Conservation (phyloP, 257 asterid genomes). For the Solanum rostratum region DNA sequence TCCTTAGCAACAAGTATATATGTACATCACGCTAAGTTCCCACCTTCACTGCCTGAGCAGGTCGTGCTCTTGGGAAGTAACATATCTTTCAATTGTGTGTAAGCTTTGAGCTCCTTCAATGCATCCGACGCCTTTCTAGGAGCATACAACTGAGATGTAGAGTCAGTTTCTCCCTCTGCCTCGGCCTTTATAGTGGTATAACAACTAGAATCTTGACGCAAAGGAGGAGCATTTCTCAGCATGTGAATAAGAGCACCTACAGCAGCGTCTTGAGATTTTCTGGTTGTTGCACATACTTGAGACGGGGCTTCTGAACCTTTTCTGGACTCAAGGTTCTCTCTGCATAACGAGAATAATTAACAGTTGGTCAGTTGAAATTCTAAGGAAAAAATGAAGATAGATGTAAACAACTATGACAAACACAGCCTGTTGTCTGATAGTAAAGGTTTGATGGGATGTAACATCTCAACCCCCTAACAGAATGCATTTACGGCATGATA, state of each 20-base stretch:
- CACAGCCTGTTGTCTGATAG: background rate
- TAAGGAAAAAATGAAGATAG: background rate
- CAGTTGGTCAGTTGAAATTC: background rate
- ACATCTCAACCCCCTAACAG: background rate
- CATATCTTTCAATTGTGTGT: slow-evolving; percentile 54
- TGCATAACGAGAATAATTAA: slow-evolving; percentile 11
- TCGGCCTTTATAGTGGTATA: slow-evolving; percentile 23
- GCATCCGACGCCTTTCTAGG: slow-evolving; percentile 78
- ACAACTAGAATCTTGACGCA: slow-evolving; percentile 56
- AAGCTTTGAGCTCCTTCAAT: slow-evolving; percentile 72
- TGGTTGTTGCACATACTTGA: slow-evolving; percentile 26
- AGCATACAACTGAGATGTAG: slow-evolving; percentile 41
- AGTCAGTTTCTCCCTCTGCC: slow-evolving; percentile 31
- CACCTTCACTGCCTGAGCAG: slow-evolving; percentile 5
- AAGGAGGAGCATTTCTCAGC: slow-evolving; percentile 81
- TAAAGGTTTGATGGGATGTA: background rate
- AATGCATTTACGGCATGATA: background rate
- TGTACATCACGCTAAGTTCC: slow-evolving; percentile 4
- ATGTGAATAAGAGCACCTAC: slow-evolving; percentile 81
- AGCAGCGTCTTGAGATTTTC: slow-evolving; percentile 78
- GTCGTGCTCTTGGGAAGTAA: slow-evolving; percentile 61
- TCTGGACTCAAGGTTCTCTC: slow-evolving; percentile 31
- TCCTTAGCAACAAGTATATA: background rate
- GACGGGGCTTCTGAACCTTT: slow-evolving; percentile 45
- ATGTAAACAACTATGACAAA: background rate